These are phyloP conservation scores for Nephelium lappaceum DNA, from an alignment of 345 rosid genomes.

Conservation along the genomic window DNA sequence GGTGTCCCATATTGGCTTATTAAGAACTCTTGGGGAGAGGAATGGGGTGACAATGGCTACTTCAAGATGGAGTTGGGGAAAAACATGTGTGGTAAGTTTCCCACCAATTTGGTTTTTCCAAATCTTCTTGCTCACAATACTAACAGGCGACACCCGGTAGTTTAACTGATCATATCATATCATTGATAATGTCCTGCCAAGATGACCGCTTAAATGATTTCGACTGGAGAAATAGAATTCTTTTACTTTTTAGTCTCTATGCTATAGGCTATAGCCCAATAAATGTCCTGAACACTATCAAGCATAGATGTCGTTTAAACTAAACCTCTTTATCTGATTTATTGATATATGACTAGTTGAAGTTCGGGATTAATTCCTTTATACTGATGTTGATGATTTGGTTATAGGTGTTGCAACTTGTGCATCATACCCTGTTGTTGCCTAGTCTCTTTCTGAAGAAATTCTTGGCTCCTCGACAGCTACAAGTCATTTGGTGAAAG, in stretches of 20 bases:
- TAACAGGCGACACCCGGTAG: neutral
- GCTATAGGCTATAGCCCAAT: too few species aligned
- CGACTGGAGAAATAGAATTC: neutral
- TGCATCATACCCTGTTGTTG: constrained; percentile 84
- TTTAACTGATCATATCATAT: neutral
- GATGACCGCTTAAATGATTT: neutral
- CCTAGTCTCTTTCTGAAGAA: constrained; percentile 27
- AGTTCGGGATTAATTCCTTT: neutral
- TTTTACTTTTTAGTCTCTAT: too few species aligned
- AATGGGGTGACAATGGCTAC: constrained; percentile 85
- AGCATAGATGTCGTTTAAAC: neutral
- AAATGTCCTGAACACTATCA: neutral
- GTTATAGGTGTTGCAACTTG: constrained; percentile 88
- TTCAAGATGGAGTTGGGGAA: constrained; percentile 96
- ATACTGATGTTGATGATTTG: constrained; percentile 13
- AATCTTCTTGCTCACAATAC: neutral
- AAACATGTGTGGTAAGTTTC: constrained; percentile 93
- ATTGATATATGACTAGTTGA: neutral
- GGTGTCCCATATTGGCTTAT: constrained; percentile 87
- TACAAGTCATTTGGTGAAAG: neutral
- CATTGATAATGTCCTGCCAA: neutral
- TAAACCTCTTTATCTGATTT: neutral
- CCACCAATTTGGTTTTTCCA: neutral
- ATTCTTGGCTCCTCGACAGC: neutral
- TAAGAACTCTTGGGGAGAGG: constrained; percentile 90